Base-by-base conservation (phyloP, 306 rosid species). In the Prosopis cineraria region DNA sequence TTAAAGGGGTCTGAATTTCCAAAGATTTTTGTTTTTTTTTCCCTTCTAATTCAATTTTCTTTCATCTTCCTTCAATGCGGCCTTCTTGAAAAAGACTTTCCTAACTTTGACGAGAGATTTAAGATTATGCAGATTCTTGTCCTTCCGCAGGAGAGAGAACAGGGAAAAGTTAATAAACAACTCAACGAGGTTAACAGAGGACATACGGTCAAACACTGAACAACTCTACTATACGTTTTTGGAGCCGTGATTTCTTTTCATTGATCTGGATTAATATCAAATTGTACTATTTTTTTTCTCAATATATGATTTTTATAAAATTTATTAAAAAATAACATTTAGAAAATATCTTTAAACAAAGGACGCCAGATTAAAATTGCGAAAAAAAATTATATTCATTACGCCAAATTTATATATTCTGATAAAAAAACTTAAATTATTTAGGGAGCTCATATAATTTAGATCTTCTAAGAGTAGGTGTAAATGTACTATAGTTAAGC, bases 1-100 rank as follows among this genome's bases (percentile, higher is more conserved):
- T 2, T 0, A 47, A 66, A 45, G 48, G 68, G 65, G 72, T 12
- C 77, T 82, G 90, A 84, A 86, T 78, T 83, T 78, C 68, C 83
- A 50, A 78, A 67, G 82, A 65, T 58, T 77, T 39, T 43, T 0
- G 33, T 3, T 45, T 12, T 58, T 58, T 58, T 58, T 2, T 20
- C 1, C 10, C 60, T 70, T 11, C 24, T 3, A 5, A 17, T 44
- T 29, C 34, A 47, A n/a, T 40, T 44, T 29, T 30, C 12, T 5
- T 20, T 45, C 10, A 5, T 6, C 55, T 19, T 47, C 13, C 43
- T 75, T 78, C 69, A 56, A 74, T 73, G 78, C 56, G 53, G 81
- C 81, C 77, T 79, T 20, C 67, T 6, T 70, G 84, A 89, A 56
- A 89, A 76, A 34, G 84, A 86, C 86, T 34, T 40, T 10, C 24